Percentiles rank a stretch among this genome's conserved stretches.
Conservation (phyloP, 2,329 filamentous ascomycete species). For the Colletotrichum salicis region DNA sequence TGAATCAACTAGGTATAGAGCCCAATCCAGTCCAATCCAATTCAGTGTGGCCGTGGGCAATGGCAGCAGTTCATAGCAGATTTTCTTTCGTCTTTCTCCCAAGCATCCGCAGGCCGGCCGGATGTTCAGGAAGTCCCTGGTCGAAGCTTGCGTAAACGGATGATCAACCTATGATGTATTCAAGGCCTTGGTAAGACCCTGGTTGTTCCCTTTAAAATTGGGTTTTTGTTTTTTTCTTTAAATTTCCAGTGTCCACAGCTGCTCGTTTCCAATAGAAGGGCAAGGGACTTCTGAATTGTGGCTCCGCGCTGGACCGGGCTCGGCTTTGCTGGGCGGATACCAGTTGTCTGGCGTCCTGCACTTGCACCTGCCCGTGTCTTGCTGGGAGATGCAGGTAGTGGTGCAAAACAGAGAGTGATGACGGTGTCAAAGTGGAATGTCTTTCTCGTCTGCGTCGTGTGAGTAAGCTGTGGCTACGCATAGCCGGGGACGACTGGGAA, state of each 20-base stretch:
- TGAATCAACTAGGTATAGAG: not conserved
- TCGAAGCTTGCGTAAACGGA: not conserved
- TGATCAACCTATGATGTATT: constrained; percentile 33
- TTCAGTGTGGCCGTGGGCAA: not conserved
- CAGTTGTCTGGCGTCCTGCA: constrained; percentile 19
- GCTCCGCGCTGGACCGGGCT: constrained; percentile 18
- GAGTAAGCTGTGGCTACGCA: not conserved
- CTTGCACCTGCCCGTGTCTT: not conserved
- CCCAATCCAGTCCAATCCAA: not conserved
- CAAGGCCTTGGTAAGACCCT: constrained; percentile 19
- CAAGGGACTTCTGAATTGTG: not conserved
- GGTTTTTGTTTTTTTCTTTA: not conserved
- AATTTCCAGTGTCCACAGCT: not conserved
- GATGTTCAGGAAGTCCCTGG: not conserved
- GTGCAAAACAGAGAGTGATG: constrained; percentile 9
- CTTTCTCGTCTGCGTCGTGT: not conserved
- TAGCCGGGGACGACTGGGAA: not conserved
- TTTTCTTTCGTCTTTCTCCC: not conserved
- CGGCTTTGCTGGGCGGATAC: constrained; percentile 14
- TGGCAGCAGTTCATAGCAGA: not conserved
- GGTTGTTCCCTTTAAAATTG: constrained; percentile 8
- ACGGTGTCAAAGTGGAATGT: constrained; percentile 4
- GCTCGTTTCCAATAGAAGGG: not conserved
- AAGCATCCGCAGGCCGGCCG: not conserved
- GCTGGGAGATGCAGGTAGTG: not conserved